Evolutionary conservation across 2,329 filamentous ascomycete genomes (phyloP), one percentile per base, ranked within the genome.

Genomic region (Cordyceps cateniannulata): DNA sequence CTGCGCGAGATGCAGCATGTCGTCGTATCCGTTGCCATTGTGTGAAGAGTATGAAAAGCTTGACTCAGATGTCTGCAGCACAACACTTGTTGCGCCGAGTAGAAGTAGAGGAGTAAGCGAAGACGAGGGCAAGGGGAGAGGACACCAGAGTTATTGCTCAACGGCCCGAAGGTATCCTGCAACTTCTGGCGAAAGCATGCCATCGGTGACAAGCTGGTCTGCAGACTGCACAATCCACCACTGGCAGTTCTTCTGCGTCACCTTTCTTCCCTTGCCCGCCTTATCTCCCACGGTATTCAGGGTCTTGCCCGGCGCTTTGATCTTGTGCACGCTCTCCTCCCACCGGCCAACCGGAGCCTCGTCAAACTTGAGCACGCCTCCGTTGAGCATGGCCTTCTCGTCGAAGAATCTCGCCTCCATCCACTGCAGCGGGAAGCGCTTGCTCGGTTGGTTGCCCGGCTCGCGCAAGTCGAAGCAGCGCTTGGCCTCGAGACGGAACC

Each of bases 171-270:
- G 63, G 58, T 70, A 75, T 25, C 18, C 55, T 22, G 54, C 65
- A 57, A 69, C 66, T 9, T 65, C 63, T 3, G 9, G 14, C 9
- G n/a, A 48, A 35, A 73, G 66, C n/a, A 73, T 69, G 2, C 62
- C 47, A 20, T 71, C 68, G 3, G n/a, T 44, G 10, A 68, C 65
- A 25, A 73, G 67, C 57, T 70, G 65, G 4, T 69, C 63, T 0
- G 70, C 70, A 5, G 71, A 69, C 59, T 74, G 71, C 6, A 73
- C 65, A 54, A 73, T 69, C 72, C 72, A 75, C 12, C 70, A 73
- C 65, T 75, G 70, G 53, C 72, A 75, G 47, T 74, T 64, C 35
- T 65, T 68, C 47, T 71, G 70, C n/a, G 38, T 62, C 44, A 73
- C 56, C 60, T 62, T 71, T 40, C 51, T 63, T 16, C 64, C 58